phyloP scores from a whole-genome alignment of 805 yeast species.

The Candida nemodendra region DNA sequence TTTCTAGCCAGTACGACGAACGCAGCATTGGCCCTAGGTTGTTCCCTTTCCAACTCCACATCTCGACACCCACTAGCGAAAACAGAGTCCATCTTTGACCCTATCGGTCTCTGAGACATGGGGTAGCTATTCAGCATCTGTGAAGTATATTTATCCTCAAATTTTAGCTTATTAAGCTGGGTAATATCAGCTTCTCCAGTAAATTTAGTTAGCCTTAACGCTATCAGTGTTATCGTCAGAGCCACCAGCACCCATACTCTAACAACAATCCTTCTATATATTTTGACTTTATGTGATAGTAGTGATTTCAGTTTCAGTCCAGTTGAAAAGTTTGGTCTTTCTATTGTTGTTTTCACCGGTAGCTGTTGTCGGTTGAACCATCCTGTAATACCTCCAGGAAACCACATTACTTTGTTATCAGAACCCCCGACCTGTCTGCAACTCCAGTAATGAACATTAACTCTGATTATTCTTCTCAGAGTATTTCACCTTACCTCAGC shows the following conservation, averaged over 20 bases:
- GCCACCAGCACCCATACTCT: slow-evolving; percentile 18
- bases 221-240: not conserved
- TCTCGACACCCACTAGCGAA: slow-evolving; percentile 36
- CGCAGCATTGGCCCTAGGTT: slow-evolving; percentile 71
- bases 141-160: slow-evolving; percentile 20
- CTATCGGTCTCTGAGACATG: slow-evolving; percentile 27
- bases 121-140: slow-evolving; percentile 21
- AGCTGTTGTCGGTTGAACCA: slow-evolving; percentile 2
- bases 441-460: too few species aligned
- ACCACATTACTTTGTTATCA: too few species aligned
- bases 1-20: slow-evolving; percentile 83
- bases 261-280: slow-evolving; percentile 12
- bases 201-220: not conserved
- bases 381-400: slow-evolving; percentile 4
- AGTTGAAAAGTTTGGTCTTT: too few species aligned
- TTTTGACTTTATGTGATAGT: slow-evolving; percentile 14
- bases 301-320: slow-evolving; percentile 1
- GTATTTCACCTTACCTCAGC: too few species aligned
- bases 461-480: too few species aligned
- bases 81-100: slow-evolving; percentile 28
- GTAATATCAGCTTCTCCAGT: slow-evolving; percentile 4
- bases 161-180: slow-evolving; percentile 10
- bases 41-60: slow-evolving; percentile 17
- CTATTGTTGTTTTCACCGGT: slow-evolving; percentile 1
- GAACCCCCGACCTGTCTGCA: too few species aligned